Base-by-base conservation (phyloP, 1,139 yeast species). In the Lodderomyces beijingensis region DNA sequence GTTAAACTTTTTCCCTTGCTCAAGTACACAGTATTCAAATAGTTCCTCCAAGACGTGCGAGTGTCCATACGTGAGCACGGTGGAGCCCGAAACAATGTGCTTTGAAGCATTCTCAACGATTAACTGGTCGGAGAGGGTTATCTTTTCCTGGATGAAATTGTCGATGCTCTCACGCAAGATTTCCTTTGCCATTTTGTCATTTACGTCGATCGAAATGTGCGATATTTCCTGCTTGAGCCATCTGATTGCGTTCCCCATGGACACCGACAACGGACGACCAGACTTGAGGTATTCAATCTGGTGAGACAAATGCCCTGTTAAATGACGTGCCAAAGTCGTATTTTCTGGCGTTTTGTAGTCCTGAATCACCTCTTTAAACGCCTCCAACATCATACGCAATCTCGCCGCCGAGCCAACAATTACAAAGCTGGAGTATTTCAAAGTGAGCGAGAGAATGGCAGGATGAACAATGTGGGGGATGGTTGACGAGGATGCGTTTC, bases 161-260 rank as follows among this genome's bases (percentile, higher is more conserved):
- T 86, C 91, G 44, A 93, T 89, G 45, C 76, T 74, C 28, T 70
- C 79, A 41, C 75, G 60, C 38, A 93, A 67, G 22, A 67, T 61
- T n/a, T 59, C 62, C 51, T 87, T 89, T 26, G 96, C 95, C 28
- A 73, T 77, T 12, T 63, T 66, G 42, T 89, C 97, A 11, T 77
- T 65, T 18, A 77, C 66, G 44, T 84, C 94, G 37, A 84, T 76
- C 32, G 85, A 75, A 36, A 82, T 76, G 35, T 76, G 73, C 1
- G 96, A 80, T 37, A 93, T 91, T 53, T 86, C 93, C 60, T 89
- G 97, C 54, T 93, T 93, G 44, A 93, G 70, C 95, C 96, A 88
- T 47, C 98, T 77, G 44, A 93, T 93, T 3, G 97, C 93, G 60
- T 89, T 91, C 33, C 99, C 98, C 98, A 93, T 93, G 1, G 95